A percentile compares a stretch with the other conserved stretches of the same genome.
Conservation (phyloP, 768 basidiomycete genomes). For the Floccularia luteovirens region DNA sequence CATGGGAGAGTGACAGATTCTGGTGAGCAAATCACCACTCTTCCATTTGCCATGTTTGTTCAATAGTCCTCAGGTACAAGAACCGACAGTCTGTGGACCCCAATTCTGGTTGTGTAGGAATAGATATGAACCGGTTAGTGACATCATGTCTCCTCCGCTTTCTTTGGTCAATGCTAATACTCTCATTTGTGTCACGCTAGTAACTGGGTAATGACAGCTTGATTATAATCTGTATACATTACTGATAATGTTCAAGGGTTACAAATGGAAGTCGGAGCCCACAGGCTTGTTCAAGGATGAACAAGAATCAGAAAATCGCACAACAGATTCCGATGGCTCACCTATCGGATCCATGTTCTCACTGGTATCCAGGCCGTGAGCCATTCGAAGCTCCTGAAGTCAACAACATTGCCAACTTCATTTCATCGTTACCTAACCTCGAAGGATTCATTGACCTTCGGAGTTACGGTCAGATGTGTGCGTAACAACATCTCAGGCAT, state of each 20-base stretch:
- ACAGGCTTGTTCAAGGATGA: slow-evolving; percentile 7
- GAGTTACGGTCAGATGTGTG: slow-evolving; percentile 80
- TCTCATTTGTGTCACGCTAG: slow-evolving; percentile 28
- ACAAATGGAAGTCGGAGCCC: slow-evolving; percentile 53
- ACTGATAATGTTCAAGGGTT: slow-evolving; percentile 36
- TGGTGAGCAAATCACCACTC: slow-evolving; percentile 27
- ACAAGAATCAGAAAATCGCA: too few species aligned
- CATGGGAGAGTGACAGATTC: slow-evolving; percentile 62
- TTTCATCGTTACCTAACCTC: slow-evolving; percentile 43
- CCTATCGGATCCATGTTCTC: slow-evolving; percentile 53
- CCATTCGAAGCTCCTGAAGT: slow-evolving; percentile 76
- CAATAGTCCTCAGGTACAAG: slow-evolving; percentile 46
- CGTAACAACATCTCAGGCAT: slow-evolving; percentile 16
- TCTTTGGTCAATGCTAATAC: neutral
- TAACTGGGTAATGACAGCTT: slow-evolving; percentile 42
- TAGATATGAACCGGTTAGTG: slow-evolving; percentile 71
- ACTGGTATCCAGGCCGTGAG: slow-evolving; percentile 68
- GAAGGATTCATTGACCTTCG: slow-evolving; percentile 68
- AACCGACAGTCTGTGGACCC: slow-evolving; percentile 51
- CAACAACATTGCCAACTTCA: slow-evolving; percentile 65
- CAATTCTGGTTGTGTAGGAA: slow-evolving; percentile 47
- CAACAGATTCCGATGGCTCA: slow-evolving; percentile 12
- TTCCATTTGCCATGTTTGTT: neutral
- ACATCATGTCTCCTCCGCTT: neutral
- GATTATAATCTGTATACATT: slow-evolving; percentile 3